phyloP scores from a whole-genome alignment of 768 basidiomycete genomes.

The Trametes elegans region DNA sequence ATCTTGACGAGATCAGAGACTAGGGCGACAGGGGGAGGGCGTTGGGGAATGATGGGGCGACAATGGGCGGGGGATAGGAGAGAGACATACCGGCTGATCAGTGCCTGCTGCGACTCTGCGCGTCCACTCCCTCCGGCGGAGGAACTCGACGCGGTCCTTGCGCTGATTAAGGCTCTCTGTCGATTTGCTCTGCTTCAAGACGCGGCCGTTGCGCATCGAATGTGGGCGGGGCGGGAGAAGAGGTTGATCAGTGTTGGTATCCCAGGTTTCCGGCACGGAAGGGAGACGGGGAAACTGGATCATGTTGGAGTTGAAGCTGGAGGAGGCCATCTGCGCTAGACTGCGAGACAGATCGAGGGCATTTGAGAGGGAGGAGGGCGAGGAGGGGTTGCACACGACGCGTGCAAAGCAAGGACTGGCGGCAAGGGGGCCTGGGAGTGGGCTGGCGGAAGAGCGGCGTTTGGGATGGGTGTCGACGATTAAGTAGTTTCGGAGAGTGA shows the following conservation, averaged over 20 bases:
- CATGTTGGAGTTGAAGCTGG: conserved; percentile 10
- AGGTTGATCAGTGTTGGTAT: neutral
- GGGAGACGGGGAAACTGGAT: conserved; percentile 16
- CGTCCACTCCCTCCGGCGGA: conserved; percentile 46
- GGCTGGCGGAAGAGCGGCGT: neutral
- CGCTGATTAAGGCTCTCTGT: conserved; percentile 46
- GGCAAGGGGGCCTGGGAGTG: neutral
- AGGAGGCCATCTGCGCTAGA: conserved; percentile 10
- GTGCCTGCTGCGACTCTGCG: conserved; percentile 31
- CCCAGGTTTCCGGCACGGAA: conserved; percentile 3
- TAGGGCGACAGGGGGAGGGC: too few species aligned
- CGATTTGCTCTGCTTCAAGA: conserved; percentile 37
- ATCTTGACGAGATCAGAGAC: too few species aligned
- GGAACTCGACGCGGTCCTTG: conserved; percentile 50
- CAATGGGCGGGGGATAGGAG: neutral
- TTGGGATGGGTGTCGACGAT: neutral
- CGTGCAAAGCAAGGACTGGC: neutral
- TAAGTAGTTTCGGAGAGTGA: neutral
- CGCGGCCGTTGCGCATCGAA: neutral
- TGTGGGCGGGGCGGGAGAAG: neutral
- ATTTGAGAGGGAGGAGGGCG: neutral
- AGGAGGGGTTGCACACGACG: neutral
- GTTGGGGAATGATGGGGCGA: neutral
- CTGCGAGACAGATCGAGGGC: neutral
- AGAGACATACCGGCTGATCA: conserved; percentile 10